Evolutionary conservation across 192 early-diverging fungal genomes (phyloP), one percentile per base, ranked within the genome.

Genomic region (Globomyces pollinis-pini): DNA sequence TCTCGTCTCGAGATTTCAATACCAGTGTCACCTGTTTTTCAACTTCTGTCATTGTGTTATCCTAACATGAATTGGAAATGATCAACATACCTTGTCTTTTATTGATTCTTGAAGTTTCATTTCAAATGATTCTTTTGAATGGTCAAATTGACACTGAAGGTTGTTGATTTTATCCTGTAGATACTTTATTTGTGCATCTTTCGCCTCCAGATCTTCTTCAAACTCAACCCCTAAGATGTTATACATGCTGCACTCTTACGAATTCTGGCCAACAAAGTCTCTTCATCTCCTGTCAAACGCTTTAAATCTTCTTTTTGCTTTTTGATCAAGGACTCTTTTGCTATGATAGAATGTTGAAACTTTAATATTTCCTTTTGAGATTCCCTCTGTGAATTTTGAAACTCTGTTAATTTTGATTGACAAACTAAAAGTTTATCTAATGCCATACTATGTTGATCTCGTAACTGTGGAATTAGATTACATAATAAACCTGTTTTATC

Each of bases 21-120:
- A 78, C 61, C 39, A 66, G 50, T 11, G 67, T 49, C 24, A 82
- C 67, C 23, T 66, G 59, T 2, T 66, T 64, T 61, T 82, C 80
- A 20, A 82, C 62, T 13, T 69, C 33, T 8, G 21, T 28, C 16
- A 82, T 39, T 0, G 80, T 55, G 1, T 49, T 11, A 21, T 78
- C 75, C 80, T 82, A 44, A 43, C 11, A 30, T 26, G 20, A 69
- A 20, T 33, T 16, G 31, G 21, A 33, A 23, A 44, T n/a, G n/a
- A n/a, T n/a, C n/a, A n/a, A n/a, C n/a, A 2, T 38, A 77, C 79
- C 70, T 81, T 81, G 23, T 81, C 73, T 38, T 66, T 60, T n/a
- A 41, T 41, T 5, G 63, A 50, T 28, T 50, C 54, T 18, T 71
- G 60, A 7, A 79, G 29, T 21, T 64, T 51, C 9, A 32, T 15